Evolutionary conservation across 2,329 filamentous ascomycete genomes (phyloP).

Genomic region (Exophiala sp.): DNA sequence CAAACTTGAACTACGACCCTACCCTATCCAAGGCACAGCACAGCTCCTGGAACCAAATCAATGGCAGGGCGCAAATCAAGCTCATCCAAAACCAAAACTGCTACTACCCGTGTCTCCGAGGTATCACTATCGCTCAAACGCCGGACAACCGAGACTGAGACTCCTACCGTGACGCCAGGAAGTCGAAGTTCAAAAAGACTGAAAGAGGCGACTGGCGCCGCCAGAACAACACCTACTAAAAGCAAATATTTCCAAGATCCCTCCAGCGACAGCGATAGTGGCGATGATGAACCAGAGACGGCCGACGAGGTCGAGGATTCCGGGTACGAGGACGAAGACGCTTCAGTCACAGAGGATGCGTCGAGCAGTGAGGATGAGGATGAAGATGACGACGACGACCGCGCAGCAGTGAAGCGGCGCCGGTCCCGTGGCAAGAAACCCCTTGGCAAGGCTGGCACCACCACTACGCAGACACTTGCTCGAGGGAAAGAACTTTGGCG

Average conservation of each 20-base stretch:
- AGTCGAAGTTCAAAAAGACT: constrained; percentile 24
- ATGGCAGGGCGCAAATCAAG: constrained; percentile 9
- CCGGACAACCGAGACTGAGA: background rate
- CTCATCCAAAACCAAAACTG: background rate
- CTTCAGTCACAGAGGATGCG: constrained; percentile 27
- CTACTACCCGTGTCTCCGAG: background rate
- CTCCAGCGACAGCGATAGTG: constrained; percentile 29
- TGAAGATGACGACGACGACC: constrained; percentile 32
- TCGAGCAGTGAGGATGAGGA: constrained; percentile 17
- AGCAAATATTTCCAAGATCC: constrained; percentile 46
- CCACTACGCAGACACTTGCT: constrained; percentile 23
- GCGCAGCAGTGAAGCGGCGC: constrained; percentile 25
- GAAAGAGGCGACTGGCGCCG: constrained; percentile 18
- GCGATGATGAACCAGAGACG: constrained; percentile 28
- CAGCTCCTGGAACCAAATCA: too few relatives aligned
- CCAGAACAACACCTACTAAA: constrained; percentile 40
- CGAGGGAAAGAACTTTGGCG: constrained; percentile 51
- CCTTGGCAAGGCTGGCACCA: constrained; percentile 22
- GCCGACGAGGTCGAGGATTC: constrained; percentile 27
- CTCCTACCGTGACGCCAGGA: constrained; percentile 13
- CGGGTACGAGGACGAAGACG: constrained; percentile 38
- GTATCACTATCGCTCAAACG: background rate
- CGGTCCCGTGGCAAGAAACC: constrained; percentile 16
- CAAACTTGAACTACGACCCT: too few relatives aligned
- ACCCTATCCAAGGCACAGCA: too few relatives aligned